phyloP scores from a whole-genome alignment of 306 rosid genomes.

The Pyrus bretschneideri region DNA sequence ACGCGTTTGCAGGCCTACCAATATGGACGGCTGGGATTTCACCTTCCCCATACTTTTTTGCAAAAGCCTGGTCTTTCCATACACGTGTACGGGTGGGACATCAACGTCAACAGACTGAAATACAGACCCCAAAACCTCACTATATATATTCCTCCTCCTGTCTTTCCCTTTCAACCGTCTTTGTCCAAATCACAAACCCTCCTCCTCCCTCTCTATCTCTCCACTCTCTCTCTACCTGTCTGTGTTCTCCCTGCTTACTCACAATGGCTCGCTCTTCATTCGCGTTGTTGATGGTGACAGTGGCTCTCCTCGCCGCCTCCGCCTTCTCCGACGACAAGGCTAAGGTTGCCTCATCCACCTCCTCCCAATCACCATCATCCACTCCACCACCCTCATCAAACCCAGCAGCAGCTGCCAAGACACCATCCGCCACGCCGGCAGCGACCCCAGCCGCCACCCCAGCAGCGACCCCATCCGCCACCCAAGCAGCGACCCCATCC shows the following conservation, averaged over 20 bases:
- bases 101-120: background rate
- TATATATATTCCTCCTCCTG: background rate
- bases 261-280: conserved; percentile 48
- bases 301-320: conserved; percentile 30
- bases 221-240: background rate
- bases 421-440: conserved; percentile 8
- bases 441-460: conserved; percentile 13
- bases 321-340: conserved; percentile 14
- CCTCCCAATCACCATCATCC: conserved; percentile 20
- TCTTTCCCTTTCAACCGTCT: background rate
- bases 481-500: conserved; percentile 17
- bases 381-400: conserved; percentile 1
- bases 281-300: conserved; percentile 11
- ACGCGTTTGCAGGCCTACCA: background rate
- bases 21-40: background rate
- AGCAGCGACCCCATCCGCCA: conserved; percentile 6
- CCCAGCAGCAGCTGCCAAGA: conserved; percentile 2
- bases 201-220: background rate
- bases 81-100: background rate
- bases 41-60: background rate
- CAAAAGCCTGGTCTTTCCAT: background rate
- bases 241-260: background rate
- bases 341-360: conserved; percentile 34
- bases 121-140: background rate
- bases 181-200: conserved; percentile 1